Conservation (phyloP, 208 protist genomes). For the Trypanosoma congolense region DNA sequence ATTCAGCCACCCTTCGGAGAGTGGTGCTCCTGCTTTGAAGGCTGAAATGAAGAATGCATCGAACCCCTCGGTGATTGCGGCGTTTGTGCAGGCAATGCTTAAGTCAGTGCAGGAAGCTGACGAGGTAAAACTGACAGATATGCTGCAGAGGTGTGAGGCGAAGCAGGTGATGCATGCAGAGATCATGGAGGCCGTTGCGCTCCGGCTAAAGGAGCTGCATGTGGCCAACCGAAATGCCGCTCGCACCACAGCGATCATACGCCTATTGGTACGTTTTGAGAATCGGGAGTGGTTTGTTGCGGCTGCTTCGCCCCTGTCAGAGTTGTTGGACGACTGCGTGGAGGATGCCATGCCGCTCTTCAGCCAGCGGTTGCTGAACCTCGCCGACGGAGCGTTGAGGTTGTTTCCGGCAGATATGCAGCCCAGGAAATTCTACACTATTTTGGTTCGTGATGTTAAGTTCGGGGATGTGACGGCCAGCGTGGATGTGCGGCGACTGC, state of each 20-base stretch:
- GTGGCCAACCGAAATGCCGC: constrained; percentile 12
- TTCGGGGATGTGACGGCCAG: constrained; percentile 46
- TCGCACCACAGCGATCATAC: constrained; percentile 20
- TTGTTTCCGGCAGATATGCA: constrained; percentile 34
- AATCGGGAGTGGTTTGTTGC: constrained; percentile 24
- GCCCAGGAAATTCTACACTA: constrained; percentile 36
- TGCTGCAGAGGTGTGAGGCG: constrained; percentile 61
- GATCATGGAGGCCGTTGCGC: constrained; percentile 44
- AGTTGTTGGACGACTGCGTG: constrained; percentile 17
- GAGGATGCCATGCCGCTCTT: constrained; percentile 11
- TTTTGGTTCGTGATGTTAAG: constrained; percentile 41
- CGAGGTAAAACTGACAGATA: constrained; percentile 38
- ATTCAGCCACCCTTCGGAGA: background rate
- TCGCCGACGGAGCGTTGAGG: constrained; percentile 27
- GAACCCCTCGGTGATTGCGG: constrained; percentile 25
- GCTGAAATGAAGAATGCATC: background rate
- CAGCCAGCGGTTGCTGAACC: constrained; percentile 27
- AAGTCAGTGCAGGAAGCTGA: constrained; percentile 34
- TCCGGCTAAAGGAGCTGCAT: constrained; percentile 39
- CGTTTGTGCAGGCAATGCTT: constrained; percentile 41
- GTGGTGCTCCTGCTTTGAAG: background rate
- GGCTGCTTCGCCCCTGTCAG: constrained; percentile 12
- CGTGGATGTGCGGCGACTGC: constrained; percentile 34
- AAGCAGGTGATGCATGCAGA: constrained; percentile 51
- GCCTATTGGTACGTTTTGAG: constrained; percentile 29